Conservation (phyloP, 1,284 basidiomycete genomes). For the Anthracocystis panici-leucophaei region DNA sequence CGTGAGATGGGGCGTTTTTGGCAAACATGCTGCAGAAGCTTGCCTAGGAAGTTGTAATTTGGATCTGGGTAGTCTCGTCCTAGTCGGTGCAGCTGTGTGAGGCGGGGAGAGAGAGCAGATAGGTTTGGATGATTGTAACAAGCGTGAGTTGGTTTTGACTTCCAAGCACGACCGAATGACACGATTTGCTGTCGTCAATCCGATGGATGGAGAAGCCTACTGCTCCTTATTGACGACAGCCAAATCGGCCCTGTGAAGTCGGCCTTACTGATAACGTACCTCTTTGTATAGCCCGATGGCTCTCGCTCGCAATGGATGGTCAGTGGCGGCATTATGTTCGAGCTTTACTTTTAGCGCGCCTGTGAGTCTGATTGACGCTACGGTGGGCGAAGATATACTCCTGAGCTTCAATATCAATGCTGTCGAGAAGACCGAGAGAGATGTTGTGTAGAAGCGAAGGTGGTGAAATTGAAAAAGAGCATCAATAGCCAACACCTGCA, state of each 20-base stretch:
- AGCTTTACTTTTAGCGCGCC: not conserved
- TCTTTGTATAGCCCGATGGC: constrained; percentile 67
- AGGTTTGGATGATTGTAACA: not conserved
- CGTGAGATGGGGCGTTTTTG: constrained; percentile 59
- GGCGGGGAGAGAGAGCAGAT: not conserved
- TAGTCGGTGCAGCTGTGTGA: constrained; percentile 60
- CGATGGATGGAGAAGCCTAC: too few relatives aligned
- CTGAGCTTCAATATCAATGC: too few relatives aligned
- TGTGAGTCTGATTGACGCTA: not conserved
- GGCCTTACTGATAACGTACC: constrained; percentile 23
- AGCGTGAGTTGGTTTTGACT: not conserved
- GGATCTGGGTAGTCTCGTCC: constrained; percentile 68
- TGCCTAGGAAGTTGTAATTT: constrained; percentile 65
- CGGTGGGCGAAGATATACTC: not conserved
- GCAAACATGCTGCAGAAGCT: constrained; percentile 62
- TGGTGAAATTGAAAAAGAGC: not conserved
- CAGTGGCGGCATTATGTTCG: constrained; percentile 59
- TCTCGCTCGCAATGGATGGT: constrained; percentile 62
- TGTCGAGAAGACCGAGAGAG: not conserved
- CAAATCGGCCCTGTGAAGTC: not conserved
- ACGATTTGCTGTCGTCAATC: too few relatives aligned
- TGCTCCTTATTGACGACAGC: not conserved
- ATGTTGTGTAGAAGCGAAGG: not conserved
- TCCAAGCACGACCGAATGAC: not conserved
- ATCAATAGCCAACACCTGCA: not conserved